phyloP scores from a whole-genome alignment of 768 basidiomycete genomes.

The Pluteus cervinus region DNA sequence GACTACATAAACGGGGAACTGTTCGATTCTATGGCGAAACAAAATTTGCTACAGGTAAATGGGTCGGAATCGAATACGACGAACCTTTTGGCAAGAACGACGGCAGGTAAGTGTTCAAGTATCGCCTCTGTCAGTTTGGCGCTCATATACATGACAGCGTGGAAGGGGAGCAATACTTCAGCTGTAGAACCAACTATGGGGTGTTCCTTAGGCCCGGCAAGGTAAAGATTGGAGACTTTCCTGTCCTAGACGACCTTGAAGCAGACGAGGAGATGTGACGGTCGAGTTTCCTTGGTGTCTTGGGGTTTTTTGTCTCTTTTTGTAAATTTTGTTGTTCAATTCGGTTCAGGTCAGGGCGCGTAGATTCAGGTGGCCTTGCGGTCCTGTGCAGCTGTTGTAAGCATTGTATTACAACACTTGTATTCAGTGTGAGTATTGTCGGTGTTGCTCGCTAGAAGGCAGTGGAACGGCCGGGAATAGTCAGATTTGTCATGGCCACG shows the following conservation, averaged over 20 bases:
- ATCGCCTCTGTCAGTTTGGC: constrained; percentile 2
- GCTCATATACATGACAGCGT: constrained; percentile 42
- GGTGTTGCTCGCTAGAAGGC: not conserved
- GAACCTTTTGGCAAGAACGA: constrained; percentile 96
- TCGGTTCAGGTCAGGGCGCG: too few species aligned
- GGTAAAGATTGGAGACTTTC: constrained; percentile 80
- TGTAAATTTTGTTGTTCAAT: too few species aligned
- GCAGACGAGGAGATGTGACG: constrained; percentile 67
- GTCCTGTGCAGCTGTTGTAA: too few species aligned
- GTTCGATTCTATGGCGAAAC: constrained; percentile 84
- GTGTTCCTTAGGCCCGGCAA: constrained; percentile 84
- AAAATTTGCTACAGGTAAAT: constrained; percentile 66
- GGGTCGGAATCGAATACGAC: constrained; percentile 94
- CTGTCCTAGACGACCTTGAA: constrained; percentile 71
- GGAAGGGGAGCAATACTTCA: constrained; percentile 81
- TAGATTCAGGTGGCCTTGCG: too few species aligned
- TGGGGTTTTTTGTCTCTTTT: too few species aligned
- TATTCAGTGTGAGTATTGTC: constrained; percentile 9
- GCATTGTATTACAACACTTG: too few species aligned
- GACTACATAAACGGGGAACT: constrained; percentile 72
- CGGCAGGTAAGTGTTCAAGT: constrained; percentile 70
- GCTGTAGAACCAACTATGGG: constrained; percentile 70
- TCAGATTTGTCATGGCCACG: too few species aligned
- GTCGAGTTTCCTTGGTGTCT: constrained; percentile 5
- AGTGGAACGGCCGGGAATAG: constrained; percentile 19